A percentile compares a stretch with the other conserved stretches of the same genome.
phyloP scores from a whole-genome alignment of 139 green algal species.

The Marvania coccoides region DNA sequence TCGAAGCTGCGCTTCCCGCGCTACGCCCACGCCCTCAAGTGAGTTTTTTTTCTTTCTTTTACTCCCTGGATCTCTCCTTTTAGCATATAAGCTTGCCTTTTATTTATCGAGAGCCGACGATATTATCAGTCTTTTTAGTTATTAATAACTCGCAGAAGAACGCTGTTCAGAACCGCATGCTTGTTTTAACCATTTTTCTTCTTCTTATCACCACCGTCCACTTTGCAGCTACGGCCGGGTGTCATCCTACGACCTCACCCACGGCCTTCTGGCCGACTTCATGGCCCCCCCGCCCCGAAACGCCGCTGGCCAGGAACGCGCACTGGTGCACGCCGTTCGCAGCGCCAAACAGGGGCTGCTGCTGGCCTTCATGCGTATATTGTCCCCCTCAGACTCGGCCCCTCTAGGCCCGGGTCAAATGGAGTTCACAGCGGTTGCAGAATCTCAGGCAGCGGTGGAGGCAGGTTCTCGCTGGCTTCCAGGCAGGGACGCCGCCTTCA shows the following conservation, averaged over 20 bases:
- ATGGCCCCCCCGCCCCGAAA: constrained; percentile 12
- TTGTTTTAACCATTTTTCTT: too few relatives aligned
- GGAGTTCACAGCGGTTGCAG: constrained; percentile 9
- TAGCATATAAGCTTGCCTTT: too few relatives aligned
- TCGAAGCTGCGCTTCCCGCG: constrained; percentile 27
- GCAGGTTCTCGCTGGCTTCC: constrained; percentile 1
- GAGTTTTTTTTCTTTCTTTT: too few relatives aligned
- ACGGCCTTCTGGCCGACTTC: constrained; percentile 19
- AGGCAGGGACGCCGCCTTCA: constrained; percentile 30
- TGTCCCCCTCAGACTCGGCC: not conserved
- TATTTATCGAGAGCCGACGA: too few relatives aligned
- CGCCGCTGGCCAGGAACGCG: not conserved
- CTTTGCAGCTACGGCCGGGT: constrained; percentile 13
- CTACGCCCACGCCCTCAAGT: constrained; percentile 19
- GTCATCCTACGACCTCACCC: constrained; percentile 23
- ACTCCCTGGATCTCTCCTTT: too few relatives aligned
- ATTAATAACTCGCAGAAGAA: too few relatives aligned
- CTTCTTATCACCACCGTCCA: too few relatives aligned
- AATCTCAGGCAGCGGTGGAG: constrained; percentile 15
- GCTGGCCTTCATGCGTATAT: constrained; percentile 11
- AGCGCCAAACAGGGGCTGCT: constrained; percentile 6
- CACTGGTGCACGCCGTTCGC: constrained; percentile 3
- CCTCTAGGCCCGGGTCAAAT: not conserved
- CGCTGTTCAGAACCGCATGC: too few relatives aligned
- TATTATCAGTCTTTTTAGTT: too few relatives aligned